These are phyloP conservation scores for Triadica sebifera DNA, from an alignment of 345 rosid species.

Conservation along the genomic window DNA sequence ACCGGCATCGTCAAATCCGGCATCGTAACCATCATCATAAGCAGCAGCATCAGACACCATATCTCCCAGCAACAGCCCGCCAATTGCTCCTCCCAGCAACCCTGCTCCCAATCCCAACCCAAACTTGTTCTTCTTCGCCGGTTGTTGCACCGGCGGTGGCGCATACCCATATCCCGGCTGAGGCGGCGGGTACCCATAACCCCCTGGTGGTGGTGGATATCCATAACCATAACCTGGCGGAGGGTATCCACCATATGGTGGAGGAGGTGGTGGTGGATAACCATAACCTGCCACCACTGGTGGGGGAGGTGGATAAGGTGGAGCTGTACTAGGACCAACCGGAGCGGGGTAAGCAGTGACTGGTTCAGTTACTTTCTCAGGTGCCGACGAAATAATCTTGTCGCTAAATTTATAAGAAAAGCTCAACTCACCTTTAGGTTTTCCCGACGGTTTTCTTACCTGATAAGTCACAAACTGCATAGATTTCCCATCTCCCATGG, in stretches of 20 bases:
- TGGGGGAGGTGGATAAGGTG: conserved; percentile 29
- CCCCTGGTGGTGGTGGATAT: conserved; percentile 29
- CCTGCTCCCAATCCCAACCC: conserved; percentile 74
- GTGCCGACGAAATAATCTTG: background rate
- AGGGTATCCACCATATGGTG: conserved; percentile 17
- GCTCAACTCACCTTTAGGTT: conserved; percentile 58
- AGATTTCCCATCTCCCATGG: conserved; percentile 26
- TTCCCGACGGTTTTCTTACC: conserved; percentile 65
- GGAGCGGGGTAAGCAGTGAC: conserved; percentile 20
- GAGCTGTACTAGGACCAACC: conserved; percentile 13
- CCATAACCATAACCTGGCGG: conserved; percentile 19
- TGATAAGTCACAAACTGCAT: conserved; percentile 57
- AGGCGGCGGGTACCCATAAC: conserved; percentile 24
- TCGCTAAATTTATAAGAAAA: conserved; percentile 64
- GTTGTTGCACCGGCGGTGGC: conserved; percentile 37
- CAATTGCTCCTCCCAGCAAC: conserved; percentile 65
- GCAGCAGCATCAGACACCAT: conserved; percentile 51
- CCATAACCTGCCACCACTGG: conserved; percentile 20
- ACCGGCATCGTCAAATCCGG: conserved; percentile 36
- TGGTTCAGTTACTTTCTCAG: background rate
- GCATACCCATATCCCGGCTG: conserved; percentile 38
- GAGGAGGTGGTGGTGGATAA: conserved; percentile 34
- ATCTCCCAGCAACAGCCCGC: conserved; percentile 73
- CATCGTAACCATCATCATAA: conserved; percentile 35
- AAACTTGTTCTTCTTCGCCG: conserved; percentile 48